These are phyloP conservation scores for Cucumis sativus DNA, from an alignment of 306 rosid genomes.

Conservation along the genomic window Cucumber_9930_V3 NC_026657.2:40699001-40699500, in stretches of 20 bases:
- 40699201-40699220: not conserved
- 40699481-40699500: not conserved
- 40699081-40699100: not conserved
- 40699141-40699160: not conserved
- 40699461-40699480: not conserved
- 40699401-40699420: not conserved
- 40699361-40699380: not conserved
- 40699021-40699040: not conserved
- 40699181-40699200: not conserved
- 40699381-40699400: not conserved
- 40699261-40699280: too few relatives aligned
- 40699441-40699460: not conserved
- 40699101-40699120: not conserved
- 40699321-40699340: too few relatives aligned
- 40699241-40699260: not conserved
- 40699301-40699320: too few relatives aligned
- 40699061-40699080: not conserved
- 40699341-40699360: too few relatives aligned
- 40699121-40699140: not conserved
- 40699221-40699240: not conserved
- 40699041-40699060: not conserved
- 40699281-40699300: too few relatives aligned
- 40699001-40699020: not conserved
- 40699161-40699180: not conserved
- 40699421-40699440: not conserved